Base-by-base conservation (phyloP, 768 basidiomycete genomes). In the Boletus eberwhitei region DNA sequence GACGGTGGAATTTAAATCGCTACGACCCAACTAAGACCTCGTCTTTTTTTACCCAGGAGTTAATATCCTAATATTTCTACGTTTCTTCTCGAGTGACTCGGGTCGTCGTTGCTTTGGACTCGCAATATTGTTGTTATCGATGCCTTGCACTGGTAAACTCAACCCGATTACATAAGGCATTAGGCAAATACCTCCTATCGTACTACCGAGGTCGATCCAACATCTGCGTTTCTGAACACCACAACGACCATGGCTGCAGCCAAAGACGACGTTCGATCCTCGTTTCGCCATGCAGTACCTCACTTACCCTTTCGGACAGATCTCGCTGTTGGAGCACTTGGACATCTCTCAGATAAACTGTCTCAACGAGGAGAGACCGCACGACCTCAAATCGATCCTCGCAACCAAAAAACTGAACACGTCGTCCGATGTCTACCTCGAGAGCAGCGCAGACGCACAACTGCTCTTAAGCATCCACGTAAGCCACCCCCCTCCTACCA, bases 361-460 rank as follows among this genome's bases (percentile, higher is more conserved):
- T 61, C 77, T 91, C 59, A 90, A 91, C 65, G 89, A 91, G 63
- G 67, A 76, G 34, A 50, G 60, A 3, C 63, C 60, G 0, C 82
- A 87, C 65, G 73, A 77, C 35, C 64, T 90, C 43, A 77, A 78
- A 58, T 73, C 77, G 22, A 78, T 90, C 52, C 57, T 88, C 16
- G 58, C 64, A 0, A 22, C 46, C 38, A 84, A 75, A 59, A 65
- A 68, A 14, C 69, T 64, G 50, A 87, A 87, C 68, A 75, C 72
- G 2, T 61, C 73, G 29, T 38, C 52, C 19, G n/a, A 71, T 70
- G 29, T 53, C 52, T 84, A 78, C 68, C 75, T 90, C 51, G 73
- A 80, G 56, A 87, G 85, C 61, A 86, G 90, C 64, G 81, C 79
- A 2, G 88, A 90, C 59, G 88, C 86, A 59, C 85, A 90, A 66